A percentile compares a stretch with the other conserved stretches of the same genome.
Evolutionary conservation across 2,329 filamentous ascomycete species (phyloP).

Genomic region (Cercospora canescens): DNA sequence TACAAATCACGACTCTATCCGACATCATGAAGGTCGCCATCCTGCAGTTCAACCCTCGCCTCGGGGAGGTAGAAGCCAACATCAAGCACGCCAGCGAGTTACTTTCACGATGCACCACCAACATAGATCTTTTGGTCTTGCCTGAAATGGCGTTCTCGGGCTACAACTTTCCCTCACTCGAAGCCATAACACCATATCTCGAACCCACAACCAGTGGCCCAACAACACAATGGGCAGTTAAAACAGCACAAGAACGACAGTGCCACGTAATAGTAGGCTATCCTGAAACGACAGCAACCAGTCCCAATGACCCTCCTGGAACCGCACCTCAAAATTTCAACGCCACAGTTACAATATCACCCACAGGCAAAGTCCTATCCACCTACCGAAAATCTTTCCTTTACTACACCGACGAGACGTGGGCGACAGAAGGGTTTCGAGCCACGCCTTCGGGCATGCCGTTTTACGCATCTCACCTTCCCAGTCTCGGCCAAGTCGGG

Average conservation of each 20-base stretch:
- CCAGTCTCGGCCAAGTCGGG: conserved; percentile 39
- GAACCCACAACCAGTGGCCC: conserved; percentile 67
- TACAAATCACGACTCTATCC: not conserved
- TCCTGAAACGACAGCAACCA: conserved; percentile 55
- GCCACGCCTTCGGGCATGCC: conserved; percentile 15
- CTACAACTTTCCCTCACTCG: conserved; percentile 73
- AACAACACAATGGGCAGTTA: conserved; percentile 69
- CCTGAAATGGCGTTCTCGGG: conserved; percentile 78
- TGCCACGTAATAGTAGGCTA: conserved; percentile 73
- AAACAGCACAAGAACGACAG: conserved; percentile 63
- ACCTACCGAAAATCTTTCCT: conserved; percentile 67
- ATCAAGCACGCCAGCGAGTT: conserved; percentile 67
- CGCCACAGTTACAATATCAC: conserved; percentile 58
- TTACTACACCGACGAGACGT: conserved; percentile 67
- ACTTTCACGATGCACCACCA: conserved; percentile 48
- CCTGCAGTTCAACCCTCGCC: conserved; percentile 69
- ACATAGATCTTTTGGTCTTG: conserved; percentile 70
- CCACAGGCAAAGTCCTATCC: conserved; percentile 53
- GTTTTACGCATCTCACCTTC: conserved; percentile 42
- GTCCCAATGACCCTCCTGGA: conserved; percentile 4
- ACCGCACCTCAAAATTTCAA: conserved; percentile 51
- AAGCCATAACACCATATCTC: conserved; percentile 67
- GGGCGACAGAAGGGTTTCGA: conserved; percentile 47
- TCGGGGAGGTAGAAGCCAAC: conserved; percentile 71
- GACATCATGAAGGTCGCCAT: conserved; percentile 64